These are phyloP conservation scores for Ramalina intermedia DNA, from an alignment of 495 filamentous ascomycete species.

Conservation along the genomic window DNA sequence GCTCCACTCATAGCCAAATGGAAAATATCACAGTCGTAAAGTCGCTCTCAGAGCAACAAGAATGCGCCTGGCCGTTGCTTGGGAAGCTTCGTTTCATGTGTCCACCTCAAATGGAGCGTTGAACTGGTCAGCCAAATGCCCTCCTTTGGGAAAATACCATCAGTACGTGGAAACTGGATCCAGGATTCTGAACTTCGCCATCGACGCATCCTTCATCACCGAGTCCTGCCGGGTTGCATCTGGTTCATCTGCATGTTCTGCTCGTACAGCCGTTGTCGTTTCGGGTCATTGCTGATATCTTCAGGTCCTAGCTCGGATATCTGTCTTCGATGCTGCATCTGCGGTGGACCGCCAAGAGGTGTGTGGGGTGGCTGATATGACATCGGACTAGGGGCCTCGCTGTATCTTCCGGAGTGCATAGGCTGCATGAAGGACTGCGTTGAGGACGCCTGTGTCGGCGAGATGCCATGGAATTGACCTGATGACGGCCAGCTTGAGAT, in stretches of 20 bases:
- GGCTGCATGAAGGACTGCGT: conserved; percentile 36
- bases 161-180: background rate
- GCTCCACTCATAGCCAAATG: too few species aligned
- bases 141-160: background rate
- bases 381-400: conserved; percentile 38
- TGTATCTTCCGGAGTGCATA: conserved; percentile 29
- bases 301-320: conserved; percentile 54
- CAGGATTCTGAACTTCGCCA: background rate
- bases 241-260: conserved; percentile 28
- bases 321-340: conserved; percentile 42
- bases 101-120: too few species aligned
- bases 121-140: too few species aligned
- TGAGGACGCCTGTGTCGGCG: conserved; percentile 38
- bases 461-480: conserved; percentile 47
- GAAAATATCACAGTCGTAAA: too few species aligned
- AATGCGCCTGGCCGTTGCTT: too few species aligned
- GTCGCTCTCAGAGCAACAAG: too few species aligned
- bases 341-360: conserved; percentile 30
- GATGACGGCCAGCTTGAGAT: conserved; percentile 64
- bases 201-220: conserved; percentile 2
- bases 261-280: conserved; percentile 51
- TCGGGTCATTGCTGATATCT: conserved; percentile 35
- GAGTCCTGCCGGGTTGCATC: conserved; percentile 19
- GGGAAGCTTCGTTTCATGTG: too few species aligned
- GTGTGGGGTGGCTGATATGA: conserved; percentile 35